Conservation (phyloP, 495 filamentous ascomycete species). For the Podospora fimiseda region DNA sequence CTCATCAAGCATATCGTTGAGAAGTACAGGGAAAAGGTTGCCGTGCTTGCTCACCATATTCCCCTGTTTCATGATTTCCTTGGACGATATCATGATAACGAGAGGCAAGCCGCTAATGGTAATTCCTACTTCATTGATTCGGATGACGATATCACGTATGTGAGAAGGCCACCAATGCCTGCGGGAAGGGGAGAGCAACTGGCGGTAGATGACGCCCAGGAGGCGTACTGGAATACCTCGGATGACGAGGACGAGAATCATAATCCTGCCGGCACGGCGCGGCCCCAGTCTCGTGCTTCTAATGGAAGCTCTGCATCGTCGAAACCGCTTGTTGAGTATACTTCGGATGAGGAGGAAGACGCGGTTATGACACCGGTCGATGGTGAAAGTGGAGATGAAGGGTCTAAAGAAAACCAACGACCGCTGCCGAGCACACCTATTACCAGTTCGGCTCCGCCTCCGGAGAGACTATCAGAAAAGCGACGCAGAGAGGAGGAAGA, state of each 20-base stretch:
- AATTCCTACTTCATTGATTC: constrained; percentile 47
- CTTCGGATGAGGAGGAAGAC: constrained; percentile 71
- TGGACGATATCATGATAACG: constrained; percentile 71
- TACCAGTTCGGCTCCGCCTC: constrained; percentile 40
- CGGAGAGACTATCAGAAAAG: constrained; percentile 82
- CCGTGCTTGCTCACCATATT: constrained; percentile 75
- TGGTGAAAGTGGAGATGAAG: constrained; percentile 40
- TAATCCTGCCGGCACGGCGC: constrained; percentile 24
- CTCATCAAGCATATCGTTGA: constrained; percentile 82
- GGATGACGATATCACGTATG: constrained; percentile 37
- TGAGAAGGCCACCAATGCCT: constrained; percentile 48
- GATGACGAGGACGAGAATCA: constrained; percentile 72
- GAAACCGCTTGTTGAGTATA: constrained; percentile 85
- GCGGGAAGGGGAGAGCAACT: constrained; percentile 64
- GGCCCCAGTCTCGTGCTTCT: constrained; percentile 12
- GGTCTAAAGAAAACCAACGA: constrained; percentile 43
- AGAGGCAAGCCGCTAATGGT: constrained; percentile 55
- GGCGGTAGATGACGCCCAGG: constrained; percentile 71
- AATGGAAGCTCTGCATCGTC: constrained; percentile 33
- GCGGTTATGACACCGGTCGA: constrained; percentile 33
- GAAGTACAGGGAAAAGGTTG: constrained; percentile 76
- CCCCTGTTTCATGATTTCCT: constrained; percentile 77
- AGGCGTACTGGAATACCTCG: constrained; percentile 92
- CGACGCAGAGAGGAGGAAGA: constrained; percentile 82
- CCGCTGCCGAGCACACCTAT: constrained; percentile 10